phyloP scores from a whole-genome alignment of 192 early-diverging fungal species.

The Diversispora epigaea region DNA sequence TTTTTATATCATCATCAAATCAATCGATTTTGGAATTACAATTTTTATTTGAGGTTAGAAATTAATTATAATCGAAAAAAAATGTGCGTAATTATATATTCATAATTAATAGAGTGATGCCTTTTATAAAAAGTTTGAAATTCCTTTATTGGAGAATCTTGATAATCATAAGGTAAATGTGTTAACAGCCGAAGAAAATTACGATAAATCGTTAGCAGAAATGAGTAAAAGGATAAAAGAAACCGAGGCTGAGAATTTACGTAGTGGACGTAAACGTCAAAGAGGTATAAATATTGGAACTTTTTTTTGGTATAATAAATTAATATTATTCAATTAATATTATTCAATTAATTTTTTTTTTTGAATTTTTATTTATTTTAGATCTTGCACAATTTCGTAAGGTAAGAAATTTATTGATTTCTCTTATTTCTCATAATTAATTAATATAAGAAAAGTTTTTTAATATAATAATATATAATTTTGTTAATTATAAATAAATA shows the following conservation, averaged over 20 bases:
- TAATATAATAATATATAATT: background rate
- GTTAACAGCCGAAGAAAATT: conserved; percentile 44
- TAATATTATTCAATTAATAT: background rate
- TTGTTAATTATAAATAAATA: conserved; percentile 38
- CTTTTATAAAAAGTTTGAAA: conserved; percentile 49
- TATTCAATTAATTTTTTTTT: no score
- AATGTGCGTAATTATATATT: background rate
- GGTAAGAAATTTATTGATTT: background rate
- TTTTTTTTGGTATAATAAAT: background rate
- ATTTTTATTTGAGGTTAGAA: background rate
- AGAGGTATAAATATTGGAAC: conserved; percentile 39
- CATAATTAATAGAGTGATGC: conserved; percentile 39
- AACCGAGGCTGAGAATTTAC: conserved; percentile 47
- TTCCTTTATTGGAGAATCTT: conserved; percentile 46
- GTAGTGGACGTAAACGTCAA: conserved; percentile 45
- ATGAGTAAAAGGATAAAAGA: conserved; percentile 52
- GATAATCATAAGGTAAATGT: conserved; percentile 47
- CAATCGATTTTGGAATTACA: background rate
- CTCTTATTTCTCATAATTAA: background rate
- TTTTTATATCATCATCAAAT: background rate
- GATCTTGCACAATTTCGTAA: conserved; percentile 17
- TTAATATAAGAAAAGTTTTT: background rate
- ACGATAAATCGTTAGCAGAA: conserved; percentile 42
- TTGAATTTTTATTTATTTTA: background rate
- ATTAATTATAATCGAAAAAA: background rate